Evolutionary conservation across 352 stramenopile genomes (phyloP).

Genomic region (Phytophthora cactorum): DNA sequence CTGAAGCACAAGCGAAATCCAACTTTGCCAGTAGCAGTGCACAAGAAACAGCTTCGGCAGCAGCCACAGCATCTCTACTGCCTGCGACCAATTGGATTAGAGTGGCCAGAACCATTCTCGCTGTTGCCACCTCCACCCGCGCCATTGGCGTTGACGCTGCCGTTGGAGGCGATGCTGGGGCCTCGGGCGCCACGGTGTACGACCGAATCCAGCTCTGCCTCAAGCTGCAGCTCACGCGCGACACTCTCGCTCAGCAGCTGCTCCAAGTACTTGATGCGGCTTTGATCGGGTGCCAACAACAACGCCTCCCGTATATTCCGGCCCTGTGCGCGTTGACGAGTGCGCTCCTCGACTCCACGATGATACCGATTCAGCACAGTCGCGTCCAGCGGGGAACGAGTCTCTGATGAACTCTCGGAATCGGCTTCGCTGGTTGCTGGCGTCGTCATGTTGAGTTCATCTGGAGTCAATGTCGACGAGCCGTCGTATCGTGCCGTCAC

Average conservation of each 20-base stretch:
- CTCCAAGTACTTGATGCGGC: constrained; percentile 89
- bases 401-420: constrained; percentile 26
- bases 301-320: constrained; percentile 83
- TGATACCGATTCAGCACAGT: constrained; percentile 62
- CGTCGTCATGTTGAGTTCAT: constrained; percentile 39
- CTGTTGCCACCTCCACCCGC: constrained; percentile 7
- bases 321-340: constrained; percentile 75
- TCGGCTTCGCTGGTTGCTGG: constrained; percentile 38
- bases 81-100: constrained; percentile 19
- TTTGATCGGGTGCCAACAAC: constrained; percentile 77
- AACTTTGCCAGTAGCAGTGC: constrained; percentile 31
- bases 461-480: constrained; percentile 35
- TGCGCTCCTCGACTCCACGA: constrained; percentile 71
- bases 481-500: constrained; percentile 44
- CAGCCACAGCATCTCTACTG: constrained; percentile 21
- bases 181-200: constrained; percentile 43
- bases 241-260: constrained; percentile 86
- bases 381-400: constrained; percentile 45
- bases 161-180: constrained; percentile 10
- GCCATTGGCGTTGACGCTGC: constrained; percentile 12
- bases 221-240: constrained; percentile 82
- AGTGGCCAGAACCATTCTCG: constrained; percentile 34
- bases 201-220: constrained; percentile 78
- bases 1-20: constrained; percentile 41
- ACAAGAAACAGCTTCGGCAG: neutral